These are phyloP conservation scores for Sesbania bispinosa DNA, from an alignment of 306 rosid species.

Conservation along the genomic window DNA sequence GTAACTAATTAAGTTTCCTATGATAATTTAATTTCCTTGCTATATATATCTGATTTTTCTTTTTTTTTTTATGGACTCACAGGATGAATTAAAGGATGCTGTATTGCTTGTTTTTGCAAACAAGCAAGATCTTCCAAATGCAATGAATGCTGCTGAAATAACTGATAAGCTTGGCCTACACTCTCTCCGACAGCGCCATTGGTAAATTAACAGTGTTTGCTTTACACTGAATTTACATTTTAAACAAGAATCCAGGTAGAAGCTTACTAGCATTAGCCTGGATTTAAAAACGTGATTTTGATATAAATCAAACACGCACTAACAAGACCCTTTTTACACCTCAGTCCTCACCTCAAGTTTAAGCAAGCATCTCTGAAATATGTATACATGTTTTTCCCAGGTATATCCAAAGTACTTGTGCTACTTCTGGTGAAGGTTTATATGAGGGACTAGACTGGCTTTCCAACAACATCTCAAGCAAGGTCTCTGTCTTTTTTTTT, in stretches of 20 bases:
- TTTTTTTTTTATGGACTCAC: not conserved
- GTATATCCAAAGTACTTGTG: slow-evolving; percentile 76
- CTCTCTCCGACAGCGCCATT: too few relatives aligned
- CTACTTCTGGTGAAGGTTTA: slow-evolving; percentile 75
- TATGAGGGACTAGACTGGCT: slow-evolving; percentile 79
- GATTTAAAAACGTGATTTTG: too few relatives aligned
- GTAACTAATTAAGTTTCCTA: too few relatives aligned
- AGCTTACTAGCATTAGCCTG: too few relatives aligned
- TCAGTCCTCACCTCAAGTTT: not conserved
- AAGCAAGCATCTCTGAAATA: not conserved
- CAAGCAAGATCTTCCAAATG: slow-evolving; percentile 77
- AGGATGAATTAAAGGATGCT: slow-evolving; percentile 70
- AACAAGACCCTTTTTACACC: not conserved
- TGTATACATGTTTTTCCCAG: slow-evolving; percentile 26
- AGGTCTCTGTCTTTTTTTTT: slow-evolving; percentile 25
- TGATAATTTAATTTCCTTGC: not conserved
- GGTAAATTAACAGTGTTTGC: slow-evolving; percentile 41
- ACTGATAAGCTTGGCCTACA: too few relatives aligned
- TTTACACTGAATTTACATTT: too few relatives aligned
- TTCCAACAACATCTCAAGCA: slow-evolving; percentile 62
- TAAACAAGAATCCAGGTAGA: too few relatives aligned
- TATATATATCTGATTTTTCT: too few relatives aligned
- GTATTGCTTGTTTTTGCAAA: slow-evolving; percentile 70
- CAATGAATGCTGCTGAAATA: slow-evolving; percentile 75
- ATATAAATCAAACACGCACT: too few relatives aligned